Conservation (phyloP, 139 green algal species). For the Parachlorella kessleri region DNA sequence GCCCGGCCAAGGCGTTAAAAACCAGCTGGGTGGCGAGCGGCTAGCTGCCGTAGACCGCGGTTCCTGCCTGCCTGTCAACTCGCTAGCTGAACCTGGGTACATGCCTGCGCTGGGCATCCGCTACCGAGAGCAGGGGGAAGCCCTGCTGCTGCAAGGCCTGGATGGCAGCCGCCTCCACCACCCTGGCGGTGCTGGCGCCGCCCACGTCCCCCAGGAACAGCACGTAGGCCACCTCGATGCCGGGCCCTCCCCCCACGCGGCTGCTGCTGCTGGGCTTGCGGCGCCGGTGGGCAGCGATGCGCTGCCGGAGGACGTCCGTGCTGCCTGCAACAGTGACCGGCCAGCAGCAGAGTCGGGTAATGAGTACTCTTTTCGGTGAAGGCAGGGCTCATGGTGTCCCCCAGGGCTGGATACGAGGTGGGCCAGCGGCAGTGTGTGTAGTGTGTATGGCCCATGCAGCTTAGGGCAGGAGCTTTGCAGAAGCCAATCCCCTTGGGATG, state of each 20-base stretch:
- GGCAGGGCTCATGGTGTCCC: too few relatives aligned
- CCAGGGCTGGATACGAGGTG: too few relatives aligned
- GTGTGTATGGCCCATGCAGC: too few relatives aligned
- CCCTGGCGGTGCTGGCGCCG: conserved; percentile 11
- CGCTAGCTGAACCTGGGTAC: too few relatives aligned
- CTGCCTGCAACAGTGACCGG: neutral
- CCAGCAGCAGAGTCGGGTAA: neutral
- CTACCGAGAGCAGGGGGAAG: conserved; percentile 37
- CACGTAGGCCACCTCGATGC: conserved; percentile 50
- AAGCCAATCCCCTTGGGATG: too few relatives aligned
- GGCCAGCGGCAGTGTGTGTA: too few relatives aligned
- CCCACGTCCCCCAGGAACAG: conserved; percentile 34
- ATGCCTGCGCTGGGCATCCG: conserved; percentile 25
- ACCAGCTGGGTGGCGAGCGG: too few relatives aligned
- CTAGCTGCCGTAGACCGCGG: too few relatives aligned
- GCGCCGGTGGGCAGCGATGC: conserved; percentile 31
- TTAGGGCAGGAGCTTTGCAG: too few relatives aligned
- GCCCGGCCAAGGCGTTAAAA: too few relatives aligned
- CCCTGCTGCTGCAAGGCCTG: conserved; percentile 28
- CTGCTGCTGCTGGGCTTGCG: neutral
- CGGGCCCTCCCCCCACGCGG: conserved; percentile 19
- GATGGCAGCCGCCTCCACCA: conserved; percentile 44
- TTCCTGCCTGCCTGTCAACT: too few relatives aligned
- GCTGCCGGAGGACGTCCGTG: conserved; percentile 49
- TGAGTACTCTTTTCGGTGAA: too few relatives aligned